Evolutionary conservation across 129 eudicot species (phyloP).

Genomic region (Rutidosis leptorrhynchoides): DNA sequence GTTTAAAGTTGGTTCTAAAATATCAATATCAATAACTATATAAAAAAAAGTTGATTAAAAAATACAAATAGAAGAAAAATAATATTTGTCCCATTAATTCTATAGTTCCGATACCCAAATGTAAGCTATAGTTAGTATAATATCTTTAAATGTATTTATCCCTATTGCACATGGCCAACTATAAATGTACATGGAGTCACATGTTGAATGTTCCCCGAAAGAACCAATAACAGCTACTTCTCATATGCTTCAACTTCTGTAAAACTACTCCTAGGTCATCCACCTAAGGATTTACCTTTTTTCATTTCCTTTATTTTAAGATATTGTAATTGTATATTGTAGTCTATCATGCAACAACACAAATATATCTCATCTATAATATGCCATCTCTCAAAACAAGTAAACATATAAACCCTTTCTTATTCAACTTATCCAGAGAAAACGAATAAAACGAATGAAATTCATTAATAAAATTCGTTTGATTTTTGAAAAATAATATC

Average conservation of each 20-base stretch:
- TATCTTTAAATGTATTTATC: constrained; percentile 30
- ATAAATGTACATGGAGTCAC: constrained; percentile 38
- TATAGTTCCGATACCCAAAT: constrained; percentile 22
- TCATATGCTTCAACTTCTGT: constrained; percentile 19
- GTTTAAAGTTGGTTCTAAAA: background rate
- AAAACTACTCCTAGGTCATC: constrained; percentile 21
- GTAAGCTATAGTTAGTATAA: constrained; percentile 12
- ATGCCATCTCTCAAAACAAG: too few species aligned
- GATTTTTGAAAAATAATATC: too few species aligned
- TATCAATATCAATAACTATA: background rate
- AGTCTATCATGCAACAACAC: too few species aligned
- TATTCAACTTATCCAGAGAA: too few species aligned
- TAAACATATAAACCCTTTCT: too few species aligned
- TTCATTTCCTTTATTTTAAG: background rate
- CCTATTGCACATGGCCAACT: constrained; percentile 40
- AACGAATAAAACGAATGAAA: too few species aligned
- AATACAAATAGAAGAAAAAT: background rate
- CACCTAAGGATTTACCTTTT: background rate
- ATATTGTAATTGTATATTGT: too few species aligned
- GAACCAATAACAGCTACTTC: constrained; percentile 32
- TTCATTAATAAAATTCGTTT: too few species aligned
- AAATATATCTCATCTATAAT: too few species aligned
- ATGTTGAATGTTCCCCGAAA: constrained; percentile 39
- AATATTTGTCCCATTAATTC: background rate
- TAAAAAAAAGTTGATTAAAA: too few species aligned